phyloP scores from a whole-genome alignment of 78 protist genomes.

The slime mould (Dictyostelium discoideum) region dicty_2.7 NC_007090.3:1315501-1316000 shows the following conservation, averaged over 20 bases:
- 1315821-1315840: background rate
- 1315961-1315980: background rate
- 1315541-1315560: background rate
- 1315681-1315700: conserved; percentile 35
- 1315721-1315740: background rate
- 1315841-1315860: too few relatives aligned
- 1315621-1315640: background rate
- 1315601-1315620: background rate
- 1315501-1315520: background rate
- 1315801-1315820: background rate
- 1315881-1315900: background rate
- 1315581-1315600: background rate
- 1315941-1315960: background rate
- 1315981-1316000: background rate
- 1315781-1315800: background rate
- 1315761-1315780: background rate
- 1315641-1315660: background rate
- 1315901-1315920: background rate
- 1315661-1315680: background rate
- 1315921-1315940: background rate
- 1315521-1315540: background rate
- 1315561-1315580: background rate
- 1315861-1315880: background rate
- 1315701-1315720: background rate
- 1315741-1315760: background rate